A percentile compares a stretch with the other conserved stretches of the same genome.
Evolutionary conservation across 2,329 filamentous ascomycete species (phyloP).

Genomic region (Colletotrichum sojae): DNA sequence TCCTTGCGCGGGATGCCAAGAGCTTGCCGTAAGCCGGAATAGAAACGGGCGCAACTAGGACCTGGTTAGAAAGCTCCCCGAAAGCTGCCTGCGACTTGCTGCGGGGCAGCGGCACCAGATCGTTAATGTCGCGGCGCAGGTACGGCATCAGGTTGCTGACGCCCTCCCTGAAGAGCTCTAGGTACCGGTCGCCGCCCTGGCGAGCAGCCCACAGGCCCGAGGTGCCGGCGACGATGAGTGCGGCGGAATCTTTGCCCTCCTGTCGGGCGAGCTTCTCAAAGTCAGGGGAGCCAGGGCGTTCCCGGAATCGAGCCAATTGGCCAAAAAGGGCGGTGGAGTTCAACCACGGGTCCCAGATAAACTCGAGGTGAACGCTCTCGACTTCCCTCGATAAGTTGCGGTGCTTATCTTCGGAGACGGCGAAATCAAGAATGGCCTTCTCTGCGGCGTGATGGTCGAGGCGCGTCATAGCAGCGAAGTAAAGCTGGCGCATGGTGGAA

Average conservation of each 20-base stretch:
- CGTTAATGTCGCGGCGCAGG: conserved; percentile 46
- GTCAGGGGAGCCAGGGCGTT: conserved; percentile 32
- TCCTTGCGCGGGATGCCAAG: conserved; percentile 55
- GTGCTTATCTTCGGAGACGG: conserved; percentile 31
- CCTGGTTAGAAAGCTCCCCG: conserved; percentile 37
- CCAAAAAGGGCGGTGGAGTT: conserved; percentile 51
- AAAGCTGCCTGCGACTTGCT: conserved; percentile 22
- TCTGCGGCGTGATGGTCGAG: conserved; percentile 34
- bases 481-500: conserved; percentile 71
- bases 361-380: conserved; percentile 38
- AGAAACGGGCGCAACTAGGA: conserved; percentile 59
- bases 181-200: conserved; percentile 61
- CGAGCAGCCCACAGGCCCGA: conserved; percentile 69
- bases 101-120: conserved; percentile 42
- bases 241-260: conserved; percentile 49
- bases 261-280: conserved; percentile 31
- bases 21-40: conserved; percentile 60
- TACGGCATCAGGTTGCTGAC: conserved; percentile 61
- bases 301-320: conserved; percentile 38
- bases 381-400: conserved; percentile 33
- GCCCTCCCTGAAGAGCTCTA: conserved; percentile 60
- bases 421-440: conserved; percentile 37
- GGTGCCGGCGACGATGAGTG: conserved; percentile 66
- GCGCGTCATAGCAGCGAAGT: conserved; percentile 61
- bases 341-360: conserved; percentile 76